Base-by-base conservation (phyloP, 352 stramenopile genomes). In the Phytophthora lateralis region DNA sequence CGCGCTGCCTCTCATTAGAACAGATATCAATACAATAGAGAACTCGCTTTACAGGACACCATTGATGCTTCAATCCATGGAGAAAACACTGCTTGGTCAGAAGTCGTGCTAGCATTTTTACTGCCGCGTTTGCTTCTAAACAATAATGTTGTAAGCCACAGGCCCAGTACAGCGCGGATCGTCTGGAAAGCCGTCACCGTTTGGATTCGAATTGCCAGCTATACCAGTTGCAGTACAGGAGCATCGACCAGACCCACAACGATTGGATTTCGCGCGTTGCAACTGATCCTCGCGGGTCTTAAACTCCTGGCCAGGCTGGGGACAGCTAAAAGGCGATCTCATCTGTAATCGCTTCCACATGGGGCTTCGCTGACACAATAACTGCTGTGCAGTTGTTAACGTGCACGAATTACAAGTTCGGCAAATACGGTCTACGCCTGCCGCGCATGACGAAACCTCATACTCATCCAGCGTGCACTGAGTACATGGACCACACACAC, bases 371-470 rank as follows among this genome's bases (percentile, higher is more conserved):
- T 76, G 51, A 47, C 85, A 94, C 44, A 77, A 21, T 14, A 48
- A 55, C 35, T 90, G 71, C 64, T 94, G 85, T 15, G 75, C 78
- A 15, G 58, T 60, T 4, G 79, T 90, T 29, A 94, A 70, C 4
- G 73, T 62, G 38, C 85, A 94, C 46, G 82, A 92, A 63, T 92
- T 78, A 52, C 82, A 94, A 24, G 80, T 81, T 43, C 73, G 81
- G 32, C 85, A 92, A n/a, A 91, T 60, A 14, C 85, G 85, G 29
- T 93, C 51, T 14, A 63, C 55, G 10, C 82, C 80, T 20, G 79
- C 76, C 5, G 56, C 60, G 26, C 85, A 92, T 18, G 79, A 59
- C 8, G 74, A 84, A 0, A 74, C 71, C 52, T 91, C 82, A 63
- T 88, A 93, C 45, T 93, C 80, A 53, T 93, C 82, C 14, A 72